phyloP scores from a whole-genome alignment of 805 yeast genomes.

The Cyberlindnera lachancei region DNA sequence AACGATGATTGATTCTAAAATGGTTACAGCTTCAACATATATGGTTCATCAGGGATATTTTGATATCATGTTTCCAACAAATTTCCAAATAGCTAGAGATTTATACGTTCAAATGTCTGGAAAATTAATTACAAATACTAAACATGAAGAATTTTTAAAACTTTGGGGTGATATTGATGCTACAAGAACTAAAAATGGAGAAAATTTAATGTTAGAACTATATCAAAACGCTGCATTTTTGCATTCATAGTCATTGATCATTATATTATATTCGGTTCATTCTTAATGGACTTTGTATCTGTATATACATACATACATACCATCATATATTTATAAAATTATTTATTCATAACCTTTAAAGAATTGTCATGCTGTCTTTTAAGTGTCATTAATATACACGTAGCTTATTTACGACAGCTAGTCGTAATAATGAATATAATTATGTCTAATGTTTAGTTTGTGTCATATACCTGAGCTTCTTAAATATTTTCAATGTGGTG shows the following conservation, averaged over 20 bases:
- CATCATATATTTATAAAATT: constrained; percentile 1
- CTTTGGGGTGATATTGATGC: constrained; percentile 65
- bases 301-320: neutral
- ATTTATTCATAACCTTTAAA: neutral
- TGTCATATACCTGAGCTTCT: no score
- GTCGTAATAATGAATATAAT: no score
- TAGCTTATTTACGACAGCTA: no score
- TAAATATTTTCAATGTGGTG: no score
- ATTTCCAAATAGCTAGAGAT: constrained; percentile 54
- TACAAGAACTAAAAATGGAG: constrained; percentile 70
- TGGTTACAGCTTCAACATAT: constrained; percentile 64
- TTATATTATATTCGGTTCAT: no score
- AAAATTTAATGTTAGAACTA: constrained; percentile 75
- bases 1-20: constrained; percentile 57
- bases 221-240: constrained; percentile 51
- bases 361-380: neutral
- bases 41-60: constrained; percentile 84
- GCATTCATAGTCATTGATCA: no score
- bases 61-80: constrained; percentile 83
- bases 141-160: constrained; percentile 58
- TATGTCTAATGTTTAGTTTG: no score
- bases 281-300: neutral
- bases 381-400: no score
- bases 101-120: constrained; percentile 60
- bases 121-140: constrained; percentile 41